Percentiles rank a stretch among this genome's conserved stretches.
Evolutionary conservation across 2,329 filamentous ascomycete species (phyloP).

Genomic region (Tolypocladium paradoxum): DNA sequence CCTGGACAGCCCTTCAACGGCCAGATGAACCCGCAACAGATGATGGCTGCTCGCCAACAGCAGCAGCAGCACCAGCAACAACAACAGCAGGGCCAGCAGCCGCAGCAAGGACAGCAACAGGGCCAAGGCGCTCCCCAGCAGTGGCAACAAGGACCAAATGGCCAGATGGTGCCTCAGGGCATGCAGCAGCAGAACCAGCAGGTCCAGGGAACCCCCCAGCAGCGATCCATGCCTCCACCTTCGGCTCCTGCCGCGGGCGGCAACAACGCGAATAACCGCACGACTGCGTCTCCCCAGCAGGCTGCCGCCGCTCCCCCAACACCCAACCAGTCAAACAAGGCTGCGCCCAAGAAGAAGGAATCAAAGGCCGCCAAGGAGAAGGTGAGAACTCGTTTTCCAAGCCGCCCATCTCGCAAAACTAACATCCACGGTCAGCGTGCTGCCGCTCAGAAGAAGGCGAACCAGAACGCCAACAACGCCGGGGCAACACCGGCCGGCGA

Average conservation of each 20-base stretch:
- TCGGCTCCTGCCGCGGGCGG: constrained; percentile 41
- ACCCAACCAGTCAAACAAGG: constrained; percentile 61
- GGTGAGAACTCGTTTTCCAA: constrained; percentile 35
- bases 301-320: constrained; percentile 62
- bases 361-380: constrained; percentile 54
- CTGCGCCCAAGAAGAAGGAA: constrained; percentile 69
- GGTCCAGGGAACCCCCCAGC: constrained; percentile 61
- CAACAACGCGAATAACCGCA: constrained; percentile 42
- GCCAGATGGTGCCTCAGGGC: constrained; percentile 27
- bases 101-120: constrained; percentile 19
- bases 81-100: constrained; percentile 18
- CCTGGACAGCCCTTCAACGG: constrained; percentile 46
- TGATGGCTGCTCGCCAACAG: constrained; percentile 39
- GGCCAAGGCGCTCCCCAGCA: constrained; percentile 22
- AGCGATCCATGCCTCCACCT: constrained; percentile 58
- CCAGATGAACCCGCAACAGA: constrained; percentile 50
- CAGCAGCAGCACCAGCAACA: constrained; percentile 22
- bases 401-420: neutral
- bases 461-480: constrained; percentile 35
- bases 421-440: constrained; percentile 27
- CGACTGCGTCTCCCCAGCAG: constrained; percentile 51
- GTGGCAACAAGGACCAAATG: constrained; percentile 30
- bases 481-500: constrained; percentile 49
- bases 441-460: constrained; percentile 53
- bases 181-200: constrained; percentile 30